Conservation (phyloP, 345 rosid species). For the Arabidopsis suecica region DNA sequence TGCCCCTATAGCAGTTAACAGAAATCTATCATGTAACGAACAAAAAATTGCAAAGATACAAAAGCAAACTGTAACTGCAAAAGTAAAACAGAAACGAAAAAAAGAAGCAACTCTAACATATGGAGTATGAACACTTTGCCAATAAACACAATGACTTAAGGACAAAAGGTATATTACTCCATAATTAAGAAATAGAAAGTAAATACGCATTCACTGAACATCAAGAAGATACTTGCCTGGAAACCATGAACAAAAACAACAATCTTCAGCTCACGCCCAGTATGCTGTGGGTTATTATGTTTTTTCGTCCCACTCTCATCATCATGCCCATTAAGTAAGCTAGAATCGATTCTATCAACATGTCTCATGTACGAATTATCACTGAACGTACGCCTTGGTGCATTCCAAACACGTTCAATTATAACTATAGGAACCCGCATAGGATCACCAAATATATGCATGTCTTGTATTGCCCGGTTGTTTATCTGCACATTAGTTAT, state of each 20-base stretch:
- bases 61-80: constrained; percentile 12
- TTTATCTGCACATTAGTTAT: constrained; percentile 69
- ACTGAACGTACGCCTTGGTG: constrained; percentile 81
- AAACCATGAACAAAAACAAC: constrained; percentile 97
- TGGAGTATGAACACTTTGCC: neutral
- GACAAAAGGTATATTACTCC: neutral
- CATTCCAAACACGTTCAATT: constrained; percentile 85
- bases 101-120: constrained; percentile 1
- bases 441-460: constrained; percentile 91
- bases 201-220: neutral
- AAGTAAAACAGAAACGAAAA: neutral
- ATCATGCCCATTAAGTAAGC: constrained; percentile 42
- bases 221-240: constrained; percentile 67
- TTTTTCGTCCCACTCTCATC: constrained; percentile 48
- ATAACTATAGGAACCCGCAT: constrained; percentile 78
- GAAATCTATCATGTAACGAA: neutral
- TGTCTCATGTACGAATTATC: constrained; percentile 73
- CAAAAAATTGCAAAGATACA: neutral
- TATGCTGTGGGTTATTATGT: constrained; percentile 44
- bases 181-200: neutral
- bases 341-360: constrained; percentile 60
- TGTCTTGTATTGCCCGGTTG: constrained; percentile 81
- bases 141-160: neutral
- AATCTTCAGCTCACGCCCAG: constrained; percentile 70
- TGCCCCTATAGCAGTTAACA: constrained; percentile 64